Percentiles rank a stretch among this genome's conserved stretches.
These are phyloP conservation scores for Sisymbrium altissimum DNA, from an alignment of 345 rosid species.

Conservation along the genomic window DNA sequence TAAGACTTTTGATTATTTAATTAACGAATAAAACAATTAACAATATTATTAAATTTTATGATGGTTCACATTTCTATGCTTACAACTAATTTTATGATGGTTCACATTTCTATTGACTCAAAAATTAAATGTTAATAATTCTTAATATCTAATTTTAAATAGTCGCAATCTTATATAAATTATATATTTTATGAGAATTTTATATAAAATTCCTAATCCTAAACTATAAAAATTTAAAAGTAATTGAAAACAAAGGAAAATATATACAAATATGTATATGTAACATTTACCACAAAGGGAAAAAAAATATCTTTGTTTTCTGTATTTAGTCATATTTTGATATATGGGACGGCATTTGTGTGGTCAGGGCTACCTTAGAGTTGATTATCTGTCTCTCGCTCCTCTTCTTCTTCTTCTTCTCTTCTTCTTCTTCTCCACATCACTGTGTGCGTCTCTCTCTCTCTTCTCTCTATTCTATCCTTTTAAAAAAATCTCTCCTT, in stretches of 20 bases:
- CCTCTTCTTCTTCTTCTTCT: slow-evolving; percentile 11
- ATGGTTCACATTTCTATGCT: too few relatives aligned
- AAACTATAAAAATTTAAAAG: too few relatives aligned
- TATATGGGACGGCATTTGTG: slow-evolving; percentile 32
- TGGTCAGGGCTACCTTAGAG: slow-evolving; percentile 31
- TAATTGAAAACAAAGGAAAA: too few relatives aligned
- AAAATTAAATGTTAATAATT: background rate
- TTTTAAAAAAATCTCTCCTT: slow-evolving; percentile 37
- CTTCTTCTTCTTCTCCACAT: slow-evolving; percentile 22
- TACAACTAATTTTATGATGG: too few relatives aligned
- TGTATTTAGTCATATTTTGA: background rate
- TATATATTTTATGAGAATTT: background rate
- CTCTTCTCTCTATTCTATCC: slow-evolving; percentile 63
- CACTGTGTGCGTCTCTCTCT: slow-evolving; percentile 14
- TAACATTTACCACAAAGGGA: background rate
- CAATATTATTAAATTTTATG: too few relatives aligned
- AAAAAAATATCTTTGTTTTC: background rate
- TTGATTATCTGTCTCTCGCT: slow-evolving; percentile 29
- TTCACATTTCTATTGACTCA: too few relatives aligned
- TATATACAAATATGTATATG: too few relatives aligned
- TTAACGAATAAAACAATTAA: too few relatives aligned
- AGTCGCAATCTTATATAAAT: background rate
- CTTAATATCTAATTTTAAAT: background rate
- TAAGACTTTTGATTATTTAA: too few relatives aligned
- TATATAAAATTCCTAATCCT: too few relatives aligned